Base-by-base conservation (phyloP, 805 yeast genomes). In the Candida railenensis region DNA sequence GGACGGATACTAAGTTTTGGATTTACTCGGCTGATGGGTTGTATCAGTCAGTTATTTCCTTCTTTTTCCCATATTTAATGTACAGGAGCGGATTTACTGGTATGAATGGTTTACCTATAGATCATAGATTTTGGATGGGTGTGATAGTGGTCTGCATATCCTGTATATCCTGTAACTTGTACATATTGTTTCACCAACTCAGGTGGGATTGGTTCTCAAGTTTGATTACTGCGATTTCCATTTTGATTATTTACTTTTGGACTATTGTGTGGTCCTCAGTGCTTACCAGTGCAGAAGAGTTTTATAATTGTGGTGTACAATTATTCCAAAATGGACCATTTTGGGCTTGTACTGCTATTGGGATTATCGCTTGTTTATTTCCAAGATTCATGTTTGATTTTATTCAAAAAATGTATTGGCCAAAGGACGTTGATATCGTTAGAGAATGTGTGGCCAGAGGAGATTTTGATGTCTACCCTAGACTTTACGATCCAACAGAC, bases 161-260 rank as follows among this genome's bases (percentile, higher is more conserved):
- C 3, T 84, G 81, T 42, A 69, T 82, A 20, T 63, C 91, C 0
- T 85, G 91, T 67, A 83, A 87, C 58, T 49, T 78, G 3, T 85
- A 83, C 61, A 76, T 87, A 46, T 59, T 83, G 53, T 62, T 83
- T 51, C 89, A 83, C 55, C 88, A 85, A 59, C 78, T 78, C 58
- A 76, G 89, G 58, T 87, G 95, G 95, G 95, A 87, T 65, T 86
- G 89, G 89, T 69, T 85, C 40, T 77, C 86, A 3, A 57, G 73
- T 11, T 57, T 83, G 45, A 75, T 84, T 48, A 76, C 79, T 45
- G 68, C 71, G 2, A 56, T 87, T 18, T 85, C 92, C 1, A 74
- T 82, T 39, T 51, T 86, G 22, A 55, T 85, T 15, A 70, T 86
- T 30, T 83, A 78, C 60, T 83, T 77, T 25, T 87, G 95, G 95